Evolutionary conservation across 2,329 filamentous ascomycete genomes (phyloP).

Genomic region (Diaporthe australafricana): DNA sequence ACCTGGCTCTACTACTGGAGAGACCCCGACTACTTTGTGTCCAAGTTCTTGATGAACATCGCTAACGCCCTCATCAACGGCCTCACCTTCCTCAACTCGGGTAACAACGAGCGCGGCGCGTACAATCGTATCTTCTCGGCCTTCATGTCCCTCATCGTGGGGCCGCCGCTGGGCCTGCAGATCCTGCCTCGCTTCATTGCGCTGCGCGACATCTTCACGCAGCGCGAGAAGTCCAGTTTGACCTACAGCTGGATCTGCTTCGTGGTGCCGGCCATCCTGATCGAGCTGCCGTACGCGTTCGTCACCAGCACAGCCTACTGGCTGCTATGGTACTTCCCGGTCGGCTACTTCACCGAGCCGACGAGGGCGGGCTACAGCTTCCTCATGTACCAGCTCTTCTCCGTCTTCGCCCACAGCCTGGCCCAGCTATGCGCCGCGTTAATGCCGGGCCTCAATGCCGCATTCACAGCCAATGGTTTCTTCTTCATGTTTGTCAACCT

Average conservation of each 20-base stretch:
- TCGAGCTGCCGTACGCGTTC: slow-evolving; percentile 78
- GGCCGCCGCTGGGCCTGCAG: slow-evolving; percentile 80
- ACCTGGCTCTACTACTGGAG: slow-evolving; percentile 74
- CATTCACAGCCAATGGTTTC: slow-evolving; percentile 77
- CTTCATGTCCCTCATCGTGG: slow-evolving; percentile 82
- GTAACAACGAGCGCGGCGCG: slow-evolving; percentile 68
- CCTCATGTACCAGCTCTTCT: slow-evolving; percentile 79
- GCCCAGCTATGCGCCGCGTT: slow-evolving; percentile 89
- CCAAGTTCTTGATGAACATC: slow-evolving; percentile 54
- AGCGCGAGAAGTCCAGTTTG: slow-evolving; percentile 79
- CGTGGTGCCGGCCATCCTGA: slow-evolving; percentile 71
- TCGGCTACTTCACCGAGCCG: slow-evolving; percentile 72
- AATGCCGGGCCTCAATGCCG: slow-evolving; percentile 79
- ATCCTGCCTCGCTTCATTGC: slow-evolving; percentile 78
- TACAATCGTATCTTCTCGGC: slow-evolving; percentile 79
- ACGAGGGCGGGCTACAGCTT: slow-evolving; percentile 1
- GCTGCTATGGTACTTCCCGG: slow-evolving; percentile 77
- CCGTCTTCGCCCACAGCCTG: slow-evolving; percentile 79
- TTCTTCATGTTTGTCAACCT: slow-evolving; percentile 77
- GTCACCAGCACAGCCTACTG: slow-evolving; percentile 75
- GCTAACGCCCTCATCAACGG: slow-evolving; percentile 67
- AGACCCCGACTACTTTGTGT: slow-evolving; percentile 71
- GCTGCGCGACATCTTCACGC: slow-evolving; percentile 74
- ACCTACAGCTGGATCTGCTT: slow-evolving; percentile 83
- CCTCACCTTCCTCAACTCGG: slow-evolving; percentile 77